These are phyloP conservation scores for Globisporangium middletonii DNA, from an alignment of 352 stramenopile species.

Conservation along the genomic window DNA sequence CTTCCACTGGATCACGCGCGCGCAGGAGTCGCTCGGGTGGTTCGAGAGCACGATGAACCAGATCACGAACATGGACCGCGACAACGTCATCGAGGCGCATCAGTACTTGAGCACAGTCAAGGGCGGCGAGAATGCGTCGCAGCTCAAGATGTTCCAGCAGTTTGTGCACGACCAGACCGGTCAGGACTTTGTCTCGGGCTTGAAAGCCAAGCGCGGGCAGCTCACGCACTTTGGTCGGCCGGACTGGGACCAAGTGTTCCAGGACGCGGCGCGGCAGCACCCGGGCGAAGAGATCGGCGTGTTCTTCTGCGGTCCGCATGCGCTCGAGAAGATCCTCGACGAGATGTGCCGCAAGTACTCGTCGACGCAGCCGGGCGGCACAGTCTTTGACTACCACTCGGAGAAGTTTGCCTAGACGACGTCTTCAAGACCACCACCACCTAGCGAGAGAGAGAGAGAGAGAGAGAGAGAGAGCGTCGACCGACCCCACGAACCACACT, in stretches of 20 bases:
- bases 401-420: slow-evolving; percentile 68
- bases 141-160: slow-evolving; percentile 82
- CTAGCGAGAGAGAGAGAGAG: background rate
- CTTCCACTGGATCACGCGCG: slow-evolving; percentile 84
- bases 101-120: slow-evolving; percentile 83
- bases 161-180: slow-evolving; percentile 75
- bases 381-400: slow-evolving; percentile 80
- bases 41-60: slow-evolving; percentile 86
- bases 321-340: slow-evolving; percentile 68
- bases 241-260: slow-evolving; percentile 81
- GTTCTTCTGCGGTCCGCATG: slow-evolving; percentile 82
- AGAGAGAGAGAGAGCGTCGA: background rate
- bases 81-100: slow-evolving; percentile 77
- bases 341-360: slow-evolving; percentile 69
- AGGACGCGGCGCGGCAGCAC: slow-evolving; percentile 37
- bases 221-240: slow-evolving; percentile 83
- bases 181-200: slow-evolving; percentile 74
- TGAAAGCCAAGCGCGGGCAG: slow-evolving; percentile 54
- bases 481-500: background rate
- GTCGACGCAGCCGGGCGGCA: slow-evolving; percentile 40
- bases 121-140: slow-evolving; percentile 57
- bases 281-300: slow-evolving; percentile 74
- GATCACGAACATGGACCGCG: slow-evolving; percentile 65
- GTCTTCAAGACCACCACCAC: too few species aligned
- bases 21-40: slow-evolving; percentile 74